Evolutionary conservation across 306 rosid genomes (phyloP).

Genomic region (Cucumis cinereus): DNA sequence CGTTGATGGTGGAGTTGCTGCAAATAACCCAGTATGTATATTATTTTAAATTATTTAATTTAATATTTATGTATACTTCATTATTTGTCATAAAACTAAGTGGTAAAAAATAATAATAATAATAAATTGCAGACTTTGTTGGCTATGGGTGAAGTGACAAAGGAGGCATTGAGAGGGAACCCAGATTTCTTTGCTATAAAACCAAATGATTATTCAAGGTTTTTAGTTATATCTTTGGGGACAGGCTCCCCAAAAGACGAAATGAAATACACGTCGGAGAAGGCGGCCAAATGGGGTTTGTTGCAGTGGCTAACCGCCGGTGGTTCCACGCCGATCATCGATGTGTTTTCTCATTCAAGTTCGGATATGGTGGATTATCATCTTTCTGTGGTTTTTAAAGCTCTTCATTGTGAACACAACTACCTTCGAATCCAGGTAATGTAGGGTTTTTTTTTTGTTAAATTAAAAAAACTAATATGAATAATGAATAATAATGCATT

Average conservation of each 20-base stretch:
- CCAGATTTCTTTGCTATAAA: slow-evolving; percentile 16
- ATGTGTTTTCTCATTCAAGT: slow-evolving; percentile 28
- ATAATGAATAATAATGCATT: no score
- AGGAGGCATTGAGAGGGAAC: slow-evolving; percentile 12
- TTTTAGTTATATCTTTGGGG: slow-evolving; percentile 45
- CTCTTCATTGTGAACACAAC: slow-evolving; percentile 25
- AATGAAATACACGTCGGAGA: slow-evolving; percentile 20
- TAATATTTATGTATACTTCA: no score
- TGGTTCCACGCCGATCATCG: slow-evolving; percentile 35
- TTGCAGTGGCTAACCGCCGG: slow-evolving; percentile 32
- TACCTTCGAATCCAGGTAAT: slow-evolving; percentile 50
- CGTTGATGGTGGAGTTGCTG: slow-evolving; percentile 57
- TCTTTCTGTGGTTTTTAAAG: slow-evolving; percentile 26
- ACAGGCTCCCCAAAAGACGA: slow-evolving; percentile 40
- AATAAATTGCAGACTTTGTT: slow-evolving; percentile 25
- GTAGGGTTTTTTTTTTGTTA: not conserved
- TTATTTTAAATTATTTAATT: no score
- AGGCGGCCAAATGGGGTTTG: slow-evolving; percentile 47
- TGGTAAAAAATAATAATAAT: no score
- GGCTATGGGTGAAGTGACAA: slow-evolving; percentile 41
- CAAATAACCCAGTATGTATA: slow-evolving; percentile 52
- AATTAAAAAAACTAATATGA: no score
- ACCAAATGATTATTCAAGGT: slow-evolving; percentile 22
- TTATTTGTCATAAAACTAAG: no score
- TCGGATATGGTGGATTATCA: slow-evolving; percentile 44